Conservation (phyloP, 768 basidiomycete species). For the Amyloporia xantha region DNA sequence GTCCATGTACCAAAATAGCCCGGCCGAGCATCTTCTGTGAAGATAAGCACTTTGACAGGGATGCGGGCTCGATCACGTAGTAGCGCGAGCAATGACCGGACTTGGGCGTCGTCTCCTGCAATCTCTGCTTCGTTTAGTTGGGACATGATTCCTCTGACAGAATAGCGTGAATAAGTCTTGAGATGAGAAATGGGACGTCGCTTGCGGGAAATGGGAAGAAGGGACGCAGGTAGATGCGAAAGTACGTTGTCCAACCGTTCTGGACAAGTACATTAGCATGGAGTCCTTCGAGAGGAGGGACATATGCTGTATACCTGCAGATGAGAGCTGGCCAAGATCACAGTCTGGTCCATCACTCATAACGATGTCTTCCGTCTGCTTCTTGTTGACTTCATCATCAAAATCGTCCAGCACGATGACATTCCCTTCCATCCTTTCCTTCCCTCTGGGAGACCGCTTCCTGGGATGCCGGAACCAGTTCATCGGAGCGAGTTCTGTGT, state of each 20-base stretch:
- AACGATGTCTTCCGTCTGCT: constrained; percentile 3
- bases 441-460: constrained; percentile 16
- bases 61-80: constrained; percentile 57
- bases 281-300: not conserved
- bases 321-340: constrained; percentile 24
- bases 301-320: constrained; percentile 31
- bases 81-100: constrained; percentile 54
- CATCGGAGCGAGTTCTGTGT: constrained; percentile 58
- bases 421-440: constrained; percentile 28
- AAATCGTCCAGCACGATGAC: constrained; percentile 60
- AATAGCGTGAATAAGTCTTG: constrained; percentile 26
- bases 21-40: constrained; percentile 78
- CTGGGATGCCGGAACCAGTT: constrained; percentile 56
- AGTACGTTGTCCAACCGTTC: constrained; percentile 18
- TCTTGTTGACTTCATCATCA: constrained; percentile 30
- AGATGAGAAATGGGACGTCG: constrained; percentile 19
- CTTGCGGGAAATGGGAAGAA: constrained; percentile 25
- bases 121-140: constrained; percentile 75
- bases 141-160: constrained; percentile 46
- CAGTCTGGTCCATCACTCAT: constrained; percentile 14
- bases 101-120: constrained; percentile 59
- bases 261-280: constrained; percentile 6
- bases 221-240: constrained; percentile 11
- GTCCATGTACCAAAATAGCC: constrained; percentile 97
- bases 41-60: constrained; percentile 79